Base-by-base conservation (phyloP, 2,329 filamentous ascomycete genomes). In the Fusarium kyushuense region DNA sequence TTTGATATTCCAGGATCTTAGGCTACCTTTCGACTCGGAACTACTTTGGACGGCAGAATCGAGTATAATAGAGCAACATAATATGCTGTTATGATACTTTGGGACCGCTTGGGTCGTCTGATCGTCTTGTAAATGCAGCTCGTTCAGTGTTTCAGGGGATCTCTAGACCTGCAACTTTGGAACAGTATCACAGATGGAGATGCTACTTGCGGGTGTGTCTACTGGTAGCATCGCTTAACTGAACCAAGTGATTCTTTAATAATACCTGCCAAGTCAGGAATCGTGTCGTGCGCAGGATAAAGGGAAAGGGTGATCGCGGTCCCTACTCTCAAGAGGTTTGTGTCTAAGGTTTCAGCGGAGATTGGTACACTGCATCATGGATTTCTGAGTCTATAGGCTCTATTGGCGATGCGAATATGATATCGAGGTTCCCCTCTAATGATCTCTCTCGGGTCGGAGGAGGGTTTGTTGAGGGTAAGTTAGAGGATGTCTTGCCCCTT, bases 381-480 rank as follows among this genome's bases (percentile, higher is more conserved):
- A 17, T 25, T 5, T 42, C 8, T 25, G 14, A 14, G 25, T 17
- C 3, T 42, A 1, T 42, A 21, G 10, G 14, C 21, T 25, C 9
- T 42, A 17, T 17, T 17, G 14, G 2, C 10, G 38, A 10, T 25
- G 21, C 1, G 10, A 23, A 17, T 16, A 17, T 23, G 21, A 5
- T 45, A 6, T 19, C 1, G 13, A 7, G 7, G 1, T 5, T 7
- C 35, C 6, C 1, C 41, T 11, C 4, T 10, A 17, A 16, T 12
- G 6, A 4, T 38, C 30, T 1, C 12, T 38, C 30, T 1, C 12
- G 33, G 16, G 32, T 29, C 9, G 7, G 7, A 29, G 17, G 40
- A 19, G 32, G 25, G 33, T n/a, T 29, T 33, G 56, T 13, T 8
- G 27, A 27, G 27, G 27, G 21, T 21, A 30, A 25, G 5, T 19